Conservation (phyloP, 2,329 filamentous ascomycete species). For the Trichoderma breve region DNA sequence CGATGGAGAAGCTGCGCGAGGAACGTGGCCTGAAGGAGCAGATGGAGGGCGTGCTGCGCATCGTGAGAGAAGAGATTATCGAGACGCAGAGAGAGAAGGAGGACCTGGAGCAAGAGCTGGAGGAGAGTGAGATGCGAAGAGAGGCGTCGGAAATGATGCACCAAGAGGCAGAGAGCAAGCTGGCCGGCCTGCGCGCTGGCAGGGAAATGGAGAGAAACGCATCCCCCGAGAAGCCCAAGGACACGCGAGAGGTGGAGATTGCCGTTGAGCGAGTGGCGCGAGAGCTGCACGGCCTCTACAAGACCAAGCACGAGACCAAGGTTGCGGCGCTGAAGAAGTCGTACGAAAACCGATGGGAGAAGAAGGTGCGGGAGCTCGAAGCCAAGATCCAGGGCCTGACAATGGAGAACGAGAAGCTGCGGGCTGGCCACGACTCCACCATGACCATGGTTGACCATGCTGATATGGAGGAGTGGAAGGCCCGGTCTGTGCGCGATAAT, state of each 20-base stretch:
- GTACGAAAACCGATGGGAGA: slow-evolving; percentile 86
- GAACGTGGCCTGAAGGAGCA: slow-evolving; percentile 71
- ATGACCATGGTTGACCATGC: slow-evolving; percentile 57
- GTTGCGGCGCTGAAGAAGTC: slow-evolving; percentile 83
- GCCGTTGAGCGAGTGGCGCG: slow-evolving; percentile 89
- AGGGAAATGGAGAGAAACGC: slow-evolving; percentile 43
- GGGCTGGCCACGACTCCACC: slow-evolving; percentile 65
- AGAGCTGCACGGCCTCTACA: slow-evolving; percentile 90
- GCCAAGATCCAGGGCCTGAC: slow-evolving; percentile 64
- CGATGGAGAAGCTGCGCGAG: slow-evolving; percentile 78
- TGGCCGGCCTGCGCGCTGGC: slow-evolving; percentile 69
- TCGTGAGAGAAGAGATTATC: slow-evolving; percentile 78
- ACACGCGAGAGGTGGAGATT: slow-evolving; percentile 67
- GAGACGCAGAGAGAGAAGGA: slow-evolving; percentile 78
- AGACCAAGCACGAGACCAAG: slow-evolving; percentile 95
- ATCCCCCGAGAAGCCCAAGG: slow-evolving; percentile 39
- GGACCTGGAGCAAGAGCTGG: slow-evolving; percentile 69
- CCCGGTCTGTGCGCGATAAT: slow-evolving; percentile 62
- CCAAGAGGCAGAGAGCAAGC: slow-evolving; percentile 72
- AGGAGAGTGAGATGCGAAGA: slow-evolving; percentile 72
- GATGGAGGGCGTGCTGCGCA: slow-evolving; percentile 77
- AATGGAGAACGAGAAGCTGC: slow-evolving; percentile 73
- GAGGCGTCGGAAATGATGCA: slow-evolving; percentile 74
- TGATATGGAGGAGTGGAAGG: slow-evolving; percentile 50
- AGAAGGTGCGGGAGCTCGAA: slow-evolving; percentile 79